Evolutionary conservation across 208 protist genomes (phyloP), one percentile per base, ranked within the genome.

Genomic region (Herpetomonas muscarum): DNA sequence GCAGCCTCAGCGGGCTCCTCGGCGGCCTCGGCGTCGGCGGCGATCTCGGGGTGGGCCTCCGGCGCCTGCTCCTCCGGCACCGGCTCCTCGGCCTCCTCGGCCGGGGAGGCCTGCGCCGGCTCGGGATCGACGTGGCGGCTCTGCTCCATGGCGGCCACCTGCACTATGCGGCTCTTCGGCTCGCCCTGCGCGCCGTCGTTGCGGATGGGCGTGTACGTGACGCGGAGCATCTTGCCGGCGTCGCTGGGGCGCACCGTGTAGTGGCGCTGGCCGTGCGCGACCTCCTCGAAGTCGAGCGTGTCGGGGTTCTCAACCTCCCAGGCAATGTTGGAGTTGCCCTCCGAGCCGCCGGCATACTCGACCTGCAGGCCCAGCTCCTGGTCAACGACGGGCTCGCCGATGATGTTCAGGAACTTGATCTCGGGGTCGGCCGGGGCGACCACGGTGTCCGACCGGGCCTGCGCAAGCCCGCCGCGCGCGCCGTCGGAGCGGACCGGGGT

Each of bases 401-500:
- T 68, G 24, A 92, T 82, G 66, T 75, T 76, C 45, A 94, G 49
- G 49, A 62, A 68, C 63, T 77, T 80, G 44, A 85, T 71, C 54
- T 82, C 69, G 21, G 87, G 87, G 56, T 64, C 45, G 58, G 66
- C 77, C 1, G 82, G 65, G 52, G 62, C 54, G 39, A 93, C 79
- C 12, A 71, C 60, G 24, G 64, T 72, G 37, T 67, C 66, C 9
- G 81, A 60, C 37, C 54, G 70, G 2, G 81, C 76, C 3, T 64
- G 74, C 48, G 88, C 79, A 1, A 74, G 64, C 55, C 78, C 72
- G 28, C 91, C 91, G 6, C 64, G 62, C 26, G 79, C 78, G 49
- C 86, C 86, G 58, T 97, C 91, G 41, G 46, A 51, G 60, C 91
- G 85, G 21, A 94, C 87, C 36, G 91, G 91, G 26, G 83, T 94